These are phyloP conservation scores for Chlamydomonas schloesseri DNA, from an alignment of 139 green algal genomes.

Conservation along the genomic window DNA sequence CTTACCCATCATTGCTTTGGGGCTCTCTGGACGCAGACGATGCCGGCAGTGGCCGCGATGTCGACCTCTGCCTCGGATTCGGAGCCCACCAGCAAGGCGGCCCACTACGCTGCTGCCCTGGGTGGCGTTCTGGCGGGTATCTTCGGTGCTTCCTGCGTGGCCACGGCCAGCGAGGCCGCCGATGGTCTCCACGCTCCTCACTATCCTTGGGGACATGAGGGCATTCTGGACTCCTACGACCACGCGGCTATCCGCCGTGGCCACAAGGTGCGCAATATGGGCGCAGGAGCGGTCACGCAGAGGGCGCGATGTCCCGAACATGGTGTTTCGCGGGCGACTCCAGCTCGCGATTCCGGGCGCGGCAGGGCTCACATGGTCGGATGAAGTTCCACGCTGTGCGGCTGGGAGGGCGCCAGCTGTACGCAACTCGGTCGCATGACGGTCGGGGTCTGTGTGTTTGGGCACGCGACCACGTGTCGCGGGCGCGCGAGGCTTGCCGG, in stretches of 20 bases:
- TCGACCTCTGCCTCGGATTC: slow-evolving; percentile 25
- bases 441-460: too few species aligned
- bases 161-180: slow-evolving; percentile 81
- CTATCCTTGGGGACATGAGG: slow-evolving; percentile 95
- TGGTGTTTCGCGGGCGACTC: too few species aligned
- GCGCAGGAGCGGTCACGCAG: too few species aligned
- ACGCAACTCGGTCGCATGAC: too few species aligned
- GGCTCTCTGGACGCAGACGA: background rate
- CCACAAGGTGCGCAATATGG: slow-evolving; percentile 71
- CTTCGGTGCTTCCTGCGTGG: slow-evolving; percentile 56
- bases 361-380: too few species aligned
- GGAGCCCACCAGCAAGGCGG: slow-evolving; percentile 40
- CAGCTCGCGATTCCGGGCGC: too few species aligned
- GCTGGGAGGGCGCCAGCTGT: too few species aligned
- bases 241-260: slow-evolving; percentile 94
- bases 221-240: slow-evolving; percentile 94
- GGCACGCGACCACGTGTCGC: too few species aligned
- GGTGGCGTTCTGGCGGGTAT: slow-evolving; percentile 55
- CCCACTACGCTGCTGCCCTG: slow-evolving; percentile 49
- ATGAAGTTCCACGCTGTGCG: too few species aligned
- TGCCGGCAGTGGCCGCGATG: slow-evolving; percentile 39
- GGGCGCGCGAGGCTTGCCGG: too few species aligned
- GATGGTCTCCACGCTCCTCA: slow-evolving; percentile 90
- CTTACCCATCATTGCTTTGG: too few species aligned
- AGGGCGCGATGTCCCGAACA: too few species aligned